Conservation (phyloP, 768 basidiomycete species). For the Kwoniella dejecticola region DNA sequence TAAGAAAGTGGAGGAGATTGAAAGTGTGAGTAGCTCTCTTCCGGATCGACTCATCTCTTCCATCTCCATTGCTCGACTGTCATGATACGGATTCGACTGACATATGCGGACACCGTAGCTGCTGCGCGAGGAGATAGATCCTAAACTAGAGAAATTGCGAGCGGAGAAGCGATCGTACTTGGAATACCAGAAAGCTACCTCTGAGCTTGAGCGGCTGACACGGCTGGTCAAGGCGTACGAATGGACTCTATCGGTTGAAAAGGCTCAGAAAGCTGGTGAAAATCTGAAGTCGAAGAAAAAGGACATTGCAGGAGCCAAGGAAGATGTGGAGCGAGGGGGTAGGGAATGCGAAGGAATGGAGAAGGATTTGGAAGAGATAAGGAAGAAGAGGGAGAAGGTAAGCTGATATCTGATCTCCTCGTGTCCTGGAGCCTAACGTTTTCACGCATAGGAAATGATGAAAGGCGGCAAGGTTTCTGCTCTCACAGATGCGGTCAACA, state of each 20-base stretch:
- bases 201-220: constrained; percentile 82
- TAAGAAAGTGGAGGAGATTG: constrained; percentile 88
- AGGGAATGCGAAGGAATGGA: constrained; percentile 63
- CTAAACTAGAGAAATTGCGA: constrained; percentile 88
- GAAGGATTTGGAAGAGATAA: constrained; percentile 66
- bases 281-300: constrained; percentile 39
- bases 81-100: no score
- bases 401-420: constrained; percentile 12
- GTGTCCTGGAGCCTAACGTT: background rate
- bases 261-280: constrained; percentile 47
- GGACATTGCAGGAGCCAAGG: constrained; percentile 45
- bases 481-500: constrained; percentile 75
- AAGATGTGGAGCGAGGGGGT: constrained; percentile 58
- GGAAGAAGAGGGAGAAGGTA: constrained; percentile 69
- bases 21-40: constrained; percentile 61
- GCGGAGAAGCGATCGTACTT: constrained; percentile 84
- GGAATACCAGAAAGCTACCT: constrained; percentile 82
- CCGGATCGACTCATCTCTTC: background rate
- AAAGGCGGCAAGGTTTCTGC: constrained; percentile 91
- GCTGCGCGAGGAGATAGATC: constrained; percentile 85
- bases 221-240: constrained; percentile 84
- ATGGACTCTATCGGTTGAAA: constrained; percentile 63
- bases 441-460: constrained; percentile 66
- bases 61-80: no score
- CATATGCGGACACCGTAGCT: constrained; percentile 53